Evolutionary conservation across 1,284 basidiomycete species (phyloP).

Genomic region (Leccinum insolens): DNA sequence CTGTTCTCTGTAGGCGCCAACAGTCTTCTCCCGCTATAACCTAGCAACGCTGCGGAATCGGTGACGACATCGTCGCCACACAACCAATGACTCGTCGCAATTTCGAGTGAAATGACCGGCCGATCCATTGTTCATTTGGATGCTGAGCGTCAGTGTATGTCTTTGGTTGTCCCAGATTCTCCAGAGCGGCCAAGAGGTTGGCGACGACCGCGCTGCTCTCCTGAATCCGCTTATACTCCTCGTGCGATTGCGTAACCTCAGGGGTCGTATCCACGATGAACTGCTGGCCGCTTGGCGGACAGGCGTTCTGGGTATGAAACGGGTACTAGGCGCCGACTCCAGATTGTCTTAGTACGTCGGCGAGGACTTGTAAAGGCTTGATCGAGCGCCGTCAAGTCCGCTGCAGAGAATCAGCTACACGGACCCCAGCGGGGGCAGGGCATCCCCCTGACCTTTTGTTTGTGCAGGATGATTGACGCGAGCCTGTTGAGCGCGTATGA

Average conservation of each 20-base stretch:
- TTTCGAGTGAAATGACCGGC: not conserved
- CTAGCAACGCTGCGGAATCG: too few species aligned
- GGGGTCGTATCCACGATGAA: not conserved
- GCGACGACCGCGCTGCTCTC: not conserved
- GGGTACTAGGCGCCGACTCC: too few species aligned
- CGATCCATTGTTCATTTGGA: not conserved
- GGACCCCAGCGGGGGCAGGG: constrained; percentile 32
- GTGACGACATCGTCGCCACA: not conserved
- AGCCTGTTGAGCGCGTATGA: constrained; percentile 38
- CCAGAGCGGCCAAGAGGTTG: not conserved
- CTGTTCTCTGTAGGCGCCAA: too few species aligned
- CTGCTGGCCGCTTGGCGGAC: not conserved
- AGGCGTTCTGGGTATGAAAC: too few species aligned
- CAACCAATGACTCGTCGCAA: not conserved
- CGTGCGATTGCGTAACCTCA: not conserved
- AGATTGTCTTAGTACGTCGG: too few species aligned
- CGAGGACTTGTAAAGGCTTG: too few species aligned
- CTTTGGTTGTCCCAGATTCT: not conserved
- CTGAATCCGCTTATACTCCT: not conserved
- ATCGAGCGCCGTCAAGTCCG: too few species aligned
- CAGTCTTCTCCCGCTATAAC: too few species aligned
- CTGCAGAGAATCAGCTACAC: too few species aligned
- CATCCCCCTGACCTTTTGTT: constrained; percentile 39
- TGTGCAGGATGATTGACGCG: constrained; percentile 39
- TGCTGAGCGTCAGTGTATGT: not conserved